Base-by-base conservation (phyloP, 1,284 basidiomycete species). In the Cryptococcus hybrid region DNA sequence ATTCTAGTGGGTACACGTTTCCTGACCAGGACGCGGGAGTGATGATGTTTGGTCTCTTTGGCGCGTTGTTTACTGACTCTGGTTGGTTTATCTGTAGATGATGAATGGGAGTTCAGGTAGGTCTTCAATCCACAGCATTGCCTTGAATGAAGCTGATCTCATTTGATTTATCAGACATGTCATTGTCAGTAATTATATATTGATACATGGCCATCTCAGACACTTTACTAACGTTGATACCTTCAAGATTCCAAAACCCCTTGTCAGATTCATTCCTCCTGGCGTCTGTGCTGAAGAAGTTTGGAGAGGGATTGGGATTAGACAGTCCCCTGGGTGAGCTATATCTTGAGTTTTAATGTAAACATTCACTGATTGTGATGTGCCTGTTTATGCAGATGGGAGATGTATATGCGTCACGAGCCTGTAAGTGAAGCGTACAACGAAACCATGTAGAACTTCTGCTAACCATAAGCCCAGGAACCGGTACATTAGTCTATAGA, bases 321-420 rank as follows among this genome's bases (percentile, higher is more conserved):
- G 76, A 55, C 78, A 79, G 58, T 75, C 72, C 42, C 75, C 75
- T 47, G 77, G 75, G 73, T 77, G 58, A 62, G 73, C 15, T 43
- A 36, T 11, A 12, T 44, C 13, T 35, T 47, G 3, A 35, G 34
- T 9, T 42, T 24, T 15, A 24, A 7, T 18, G 13, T 30, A 13
- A 36, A 37, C 7, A 11, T 7, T 9, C 38, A 35, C 34, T 38
- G 11, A 35, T 36, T 3, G 9, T 7, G 15, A 24, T 43, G 13
- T 45, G 45, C 2, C 18, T 44, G 38, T 15, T 46, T 13, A 18
- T 39, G n/a, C 52, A 75, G 78, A 55, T 79, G 78, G 78, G 73
- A 78, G 64, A 78, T 78, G 76, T 79, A 78, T 69, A 76, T 79
- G 71, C 70, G 78, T 24, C 78, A 79, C 51, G 75, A 77, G 36